A percentile compares a stretch with the other conserved stretches of the same genome.
These are phyloP conservation scores for Geotrichum restrictum DNA, from an alignment of 1,139 yeast species.

Conservation along the genomic window DNA sequence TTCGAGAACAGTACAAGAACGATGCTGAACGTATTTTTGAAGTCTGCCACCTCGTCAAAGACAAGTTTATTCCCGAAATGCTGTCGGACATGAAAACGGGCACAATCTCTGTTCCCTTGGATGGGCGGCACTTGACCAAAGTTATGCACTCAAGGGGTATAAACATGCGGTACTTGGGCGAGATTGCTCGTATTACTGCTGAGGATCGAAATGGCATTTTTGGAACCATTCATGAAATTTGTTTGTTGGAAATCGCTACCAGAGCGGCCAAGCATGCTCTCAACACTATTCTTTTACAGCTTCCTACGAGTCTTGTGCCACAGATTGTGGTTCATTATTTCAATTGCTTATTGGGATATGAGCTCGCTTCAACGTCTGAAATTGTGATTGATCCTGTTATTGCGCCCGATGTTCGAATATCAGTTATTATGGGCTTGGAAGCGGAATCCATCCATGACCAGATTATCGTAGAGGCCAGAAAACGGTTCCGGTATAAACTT, in stretches of 20 bases:
- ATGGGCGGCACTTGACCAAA: slow-evolving; percentile 69
- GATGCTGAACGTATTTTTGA: slow-evolving; percentile 66
- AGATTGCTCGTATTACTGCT: slow-evolving; percentile 20
- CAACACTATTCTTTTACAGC: slow-evolving; percentile 45
- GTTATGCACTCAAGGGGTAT: slow-evolving; percentile 78
- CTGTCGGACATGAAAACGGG: slow-evolving; percentile 52
- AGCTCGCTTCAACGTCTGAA: not conserved
- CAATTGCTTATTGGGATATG: slow-evolving; percentile 53
- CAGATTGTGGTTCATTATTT: slow-evolving; percentile 65
- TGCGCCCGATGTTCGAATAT: slow-evolving; percentile 38
- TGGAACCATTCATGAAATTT: slow-evolving; percentile 37
- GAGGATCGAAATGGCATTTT: not conserved
- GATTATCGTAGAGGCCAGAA: slow-evolving; percentile 2
- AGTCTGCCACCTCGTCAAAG: slow-evolving; percentile 59
- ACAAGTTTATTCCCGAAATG: slow-evolving; percentile 59
- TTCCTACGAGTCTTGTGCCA: slow-evolving; percentile 58
- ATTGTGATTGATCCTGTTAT: not conserved
- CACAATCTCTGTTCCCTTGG: slow-evolving; percentile 63
- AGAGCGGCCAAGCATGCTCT: slow-evolving; percentile 76
- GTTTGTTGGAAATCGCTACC: slow-evolving; percentile 68
- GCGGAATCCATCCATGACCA: slow-evolving; percentile 42
- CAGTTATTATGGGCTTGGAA: slow-evolving; percentile 45
- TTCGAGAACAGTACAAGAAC: slow-evolving; percentile 42
- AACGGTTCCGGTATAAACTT: slow-evolving; percentile 55
- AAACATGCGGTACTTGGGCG: slow-evolving; percentile 82